phyloP scores from a whole-genome alignment of 306 rosid genomes.

The Trifolium fragiferum region DNA sequence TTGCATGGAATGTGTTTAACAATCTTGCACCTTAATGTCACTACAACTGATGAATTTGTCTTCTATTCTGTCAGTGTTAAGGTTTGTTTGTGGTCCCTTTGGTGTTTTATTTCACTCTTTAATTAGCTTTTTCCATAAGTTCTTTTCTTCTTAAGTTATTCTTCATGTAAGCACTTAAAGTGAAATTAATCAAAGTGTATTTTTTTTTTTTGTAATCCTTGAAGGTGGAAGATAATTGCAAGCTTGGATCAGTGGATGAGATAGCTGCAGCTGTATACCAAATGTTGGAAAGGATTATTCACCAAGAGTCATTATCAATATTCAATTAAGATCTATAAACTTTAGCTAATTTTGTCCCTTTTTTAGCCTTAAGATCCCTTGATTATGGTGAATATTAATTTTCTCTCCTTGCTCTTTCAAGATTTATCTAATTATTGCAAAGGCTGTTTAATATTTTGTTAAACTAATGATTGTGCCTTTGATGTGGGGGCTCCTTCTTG shows the following conservation, averaged over 20 bases:
- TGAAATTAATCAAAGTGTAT: neutral
- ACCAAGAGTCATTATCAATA: constrained; percentile 59
- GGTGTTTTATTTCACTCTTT: neutral
- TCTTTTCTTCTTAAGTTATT: neutral
- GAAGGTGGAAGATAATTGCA: constrained; percentile 89
- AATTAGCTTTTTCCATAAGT: neutral
- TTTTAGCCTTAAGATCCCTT: constrained; percentile 24
- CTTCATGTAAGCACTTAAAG: neutral
- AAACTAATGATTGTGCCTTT: constrained; percentile 39
- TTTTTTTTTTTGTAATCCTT: constrained; percentile 10
- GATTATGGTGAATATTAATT: constrained; percentile 32
- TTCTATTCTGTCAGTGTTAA: constrained; percentile 83
- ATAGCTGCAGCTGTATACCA: constrained; percentile 81
- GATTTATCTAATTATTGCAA: constrained; percentile 60
- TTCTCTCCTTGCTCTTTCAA: constrained; percentile 32
- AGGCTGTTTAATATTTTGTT: constrained; percentile 40
- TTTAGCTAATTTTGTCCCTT: constrained; percentile 37
- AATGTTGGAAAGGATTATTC: constrained; percentile 75
- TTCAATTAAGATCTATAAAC: constrained; percentile 39
- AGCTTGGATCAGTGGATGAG: constrained; percentile 84
- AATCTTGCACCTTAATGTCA: constrained; percentile 80
- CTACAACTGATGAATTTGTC: constrained; percentile 61
- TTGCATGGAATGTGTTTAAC: constrained; percentile 75
- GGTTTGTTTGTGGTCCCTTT: constrained; percentile 45
- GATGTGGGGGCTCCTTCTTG: constrained; percentile 43